Evolutionary conservation across 768 basidiomycete species (phyloP).

Genomic region (Mycena polygramma): DNA sequence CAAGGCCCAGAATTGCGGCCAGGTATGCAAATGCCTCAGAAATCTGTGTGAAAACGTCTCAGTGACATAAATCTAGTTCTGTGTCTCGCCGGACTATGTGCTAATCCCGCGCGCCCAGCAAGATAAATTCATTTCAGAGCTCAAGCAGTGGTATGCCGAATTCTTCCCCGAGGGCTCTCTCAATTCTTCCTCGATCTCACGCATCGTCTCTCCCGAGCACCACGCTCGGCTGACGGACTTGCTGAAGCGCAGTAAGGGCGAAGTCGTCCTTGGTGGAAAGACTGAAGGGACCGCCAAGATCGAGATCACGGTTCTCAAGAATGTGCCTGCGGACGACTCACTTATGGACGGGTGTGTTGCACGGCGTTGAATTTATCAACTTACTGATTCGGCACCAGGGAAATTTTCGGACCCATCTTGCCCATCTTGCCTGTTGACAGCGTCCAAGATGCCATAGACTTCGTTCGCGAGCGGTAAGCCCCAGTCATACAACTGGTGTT

Average conservation of each 20-base stretch:
- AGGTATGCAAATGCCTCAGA: slow-evolving; percentile 50
- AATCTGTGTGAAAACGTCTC: neutral
- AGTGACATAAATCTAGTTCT: slow-evolving; percentile 61
- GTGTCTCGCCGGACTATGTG: slow-evolving; percentile 68
- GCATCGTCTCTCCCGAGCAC: slow-evolving; percentile 68
- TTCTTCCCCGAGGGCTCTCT: slow-evolving; percentile 72
- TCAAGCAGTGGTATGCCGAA: slow-evolving; percentile 56
- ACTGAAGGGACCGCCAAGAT: slow-evolving; percentile 60
- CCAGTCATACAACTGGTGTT: neutral
- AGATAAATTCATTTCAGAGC: slow-evolving; percentile 59
- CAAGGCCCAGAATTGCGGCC: slow-evolving; percentile 75
- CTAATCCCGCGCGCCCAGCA: slow-evolving; percentile 56
- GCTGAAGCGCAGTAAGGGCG: slow-evolving; percentile 67
- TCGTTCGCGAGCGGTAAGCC: slow-evolving; percentile 65
- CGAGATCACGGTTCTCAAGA: slow-evolving; percentile 70
- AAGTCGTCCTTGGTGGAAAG: slow-evolving; percentile 66
- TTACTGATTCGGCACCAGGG: slow-evolving; percentile 53
- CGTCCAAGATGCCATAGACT: slow-evolving; percentile 67
- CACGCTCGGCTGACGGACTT: slow-evolving; percentile 66
- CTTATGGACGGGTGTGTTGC: slow-evolving; percentile 69
- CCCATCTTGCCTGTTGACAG: slow-evolving; percentile 71
- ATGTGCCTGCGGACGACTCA: slow-evolving; percentile 67
- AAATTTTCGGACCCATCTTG: slow-evolving; percentile 81
- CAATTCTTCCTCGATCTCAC: slow-evolving; percentile 55
- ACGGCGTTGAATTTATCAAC: too few relatives aligned